A percentile compares a stretch with the other conserved stretches of the same genome.
phyloP scores from a whole-genome alignment of 139 green algal species.

The Micractinium conductrix region DNA sequence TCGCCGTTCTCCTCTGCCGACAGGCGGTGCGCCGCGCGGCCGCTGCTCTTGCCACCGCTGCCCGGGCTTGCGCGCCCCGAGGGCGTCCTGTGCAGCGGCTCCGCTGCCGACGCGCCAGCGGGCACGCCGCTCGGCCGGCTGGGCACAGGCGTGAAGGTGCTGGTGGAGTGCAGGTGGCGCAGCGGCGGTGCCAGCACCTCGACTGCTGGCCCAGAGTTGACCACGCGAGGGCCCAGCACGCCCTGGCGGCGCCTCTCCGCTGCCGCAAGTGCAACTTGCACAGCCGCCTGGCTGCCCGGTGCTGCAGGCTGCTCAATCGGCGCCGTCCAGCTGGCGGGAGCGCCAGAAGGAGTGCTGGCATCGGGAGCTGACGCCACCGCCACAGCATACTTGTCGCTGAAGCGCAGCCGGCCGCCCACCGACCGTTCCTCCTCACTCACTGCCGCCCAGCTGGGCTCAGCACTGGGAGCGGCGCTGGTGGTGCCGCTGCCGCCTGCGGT shows the following conservation, averaged over 20 bases:
- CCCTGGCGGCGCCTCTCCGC: background rate
- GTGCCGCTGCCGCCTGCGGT: background rate
- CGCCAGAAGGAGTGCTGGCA: background rate
- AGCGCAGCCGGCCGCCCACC: background rate
- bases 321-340: background rate
- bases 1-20: constrained; percentile 20
- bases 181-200: background rate
- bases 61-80: background rate
- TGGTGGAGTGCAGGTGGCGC: background rate
- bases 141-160: background rate
- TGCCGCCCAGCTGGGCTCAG: too few species aligned
- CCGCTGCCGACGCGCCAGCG: background rate
- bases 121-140: background rate
- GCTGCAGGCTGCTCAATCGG: too few species aligned
- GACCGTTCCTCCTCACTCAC: background rate
- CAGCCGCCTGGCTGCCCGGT: background rate
- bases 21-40: background rate
- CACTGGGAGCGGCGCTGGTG: background rate
- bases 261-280: background rate
- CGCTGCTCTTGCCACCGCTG: background rate
- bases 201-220: background rate
- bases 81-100: background rate
- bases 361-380: background rate
- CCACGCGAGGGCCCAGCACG: background rate
- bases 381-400: background rate